Evolutionary conservation across 495 filamentous ascomycete species (phyloP).

Genomic region (Ramalina intermedia): DNA sequence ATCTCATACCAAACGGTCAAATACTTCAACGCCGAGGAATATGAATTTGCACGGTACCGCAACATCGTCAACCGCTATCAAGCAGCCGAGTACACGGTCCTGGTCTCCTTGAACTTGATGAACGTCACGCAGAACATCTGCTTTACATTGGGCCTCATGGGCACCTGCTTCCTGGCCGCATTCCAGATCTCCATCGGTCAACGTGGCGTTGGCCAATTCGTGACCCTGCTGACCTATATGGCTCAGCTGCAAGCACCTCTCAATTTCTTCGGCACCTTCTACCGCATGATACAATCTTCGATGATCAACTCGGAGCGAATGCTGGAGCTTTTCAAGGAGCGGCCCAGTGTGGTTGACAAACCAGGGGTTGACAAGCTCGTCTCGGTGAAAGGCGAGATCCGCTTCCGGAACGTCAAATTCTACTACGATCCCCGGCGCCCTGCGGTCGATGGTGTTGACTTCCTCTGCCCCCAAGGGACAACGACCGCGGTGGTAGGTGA

Average conservation of each 20-base stretch:
- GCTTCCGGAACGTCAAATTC: conserved; percentile 78
- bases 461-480: conserved; percentile 73
- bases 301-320: conserved; percentile 95
- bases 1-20: conserved; percentile 97
- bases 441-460: conserved; percentile 67
- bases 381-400: conserved; percentile 63
- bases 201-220: conserved; percentile 63
- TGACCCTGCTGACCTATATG: conserved; percentile 74
- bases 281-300: conserved; percentile 85
- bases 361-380: conserved; percentile 39
- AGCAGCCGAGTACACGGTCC: conserved; percentile 71
- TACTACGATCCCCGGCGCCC: conserved; percentile 80
- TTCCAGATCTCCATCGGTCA: conserved; percentile 70
- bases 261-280: conserved; percentile 98
- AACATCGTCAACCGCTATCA: conserved; percentile 71
- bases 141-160: conserved; percentile 78
- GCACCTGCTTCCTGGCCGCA: conserved; percentile 72
- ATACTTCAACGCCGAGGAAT: conserved; percentile 93
- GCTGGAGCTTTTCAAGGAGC: conserved; percentile 87
- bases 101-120: conserved; percentile 79
- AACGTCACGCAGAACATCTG: conserved; percentile 88
- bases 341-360: conserved; percentile 74
- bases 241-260: conserved; percentile 81
- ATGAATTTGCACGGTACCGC: conserved; percentile 80
- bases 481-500: conserved; percentile 94